Conservation (phyloP, 257 asterid genomes). For the Gentiana dahurica region DNA sequence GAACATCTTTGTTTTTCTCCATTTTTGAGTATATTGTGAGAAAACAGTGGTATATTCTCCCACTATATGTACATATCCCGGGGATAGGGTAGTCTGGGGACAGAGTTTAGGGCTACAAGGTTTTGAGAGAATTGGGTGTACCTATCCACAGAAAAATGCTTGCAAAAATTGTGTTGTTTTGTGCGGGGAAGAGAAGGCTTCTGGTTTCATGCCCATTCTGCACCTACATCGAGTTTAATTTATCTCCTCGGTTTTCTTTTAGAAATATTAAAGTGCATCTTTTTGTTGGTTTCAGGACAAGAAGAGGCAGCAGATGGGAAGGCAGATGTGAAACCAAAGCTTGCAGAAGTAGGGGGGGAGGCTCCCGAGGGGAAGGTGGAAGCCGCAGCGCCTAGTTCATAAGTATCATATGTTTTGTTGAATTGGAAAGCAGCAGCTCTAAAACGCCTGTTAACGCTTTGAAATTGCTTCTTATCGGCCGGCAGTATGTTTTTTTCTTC, state of each 20-base stretch:
- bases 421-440: not conserved
- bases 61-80: not conserved
- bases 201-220: not conserved
- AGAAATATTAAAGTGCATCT: not conserved
- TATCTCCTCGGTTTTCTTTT: not conserved
- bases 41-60: not conserved
- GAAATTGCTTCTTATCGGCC: too few relatives aligned
- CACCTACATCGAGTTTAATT: too few relatives aligned
- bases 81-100: not conserved
- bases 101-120: not conserved
- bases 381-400: constrained; percentile 18
- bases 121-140: not conserved
- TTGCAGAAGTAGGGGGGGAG: constrained; percentile 13
- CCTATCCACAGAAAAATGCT: not conserved
- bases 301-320: constrained; percentile 28
- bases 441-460: too few relatives aligned
- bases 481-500: too few relatives aligned
- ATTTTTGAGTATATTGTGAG: not conserved
- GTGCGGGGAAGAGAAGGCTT: not conserved
- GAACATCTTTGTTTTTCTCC: not conserved
- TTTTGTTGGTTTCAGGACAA: constrained; percentile 13
- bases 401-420: constrained; percentile 7
- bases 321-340: constrained; percentile 16
- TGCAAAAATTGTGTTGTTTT: not conserved
- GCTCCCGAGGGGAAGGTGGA: constrained; percentile 31